Evolutionary conservation across 2,329 filamentous ascomycete species (phyloP).

Genomic region (Niveomyces coronatus): DNA sequence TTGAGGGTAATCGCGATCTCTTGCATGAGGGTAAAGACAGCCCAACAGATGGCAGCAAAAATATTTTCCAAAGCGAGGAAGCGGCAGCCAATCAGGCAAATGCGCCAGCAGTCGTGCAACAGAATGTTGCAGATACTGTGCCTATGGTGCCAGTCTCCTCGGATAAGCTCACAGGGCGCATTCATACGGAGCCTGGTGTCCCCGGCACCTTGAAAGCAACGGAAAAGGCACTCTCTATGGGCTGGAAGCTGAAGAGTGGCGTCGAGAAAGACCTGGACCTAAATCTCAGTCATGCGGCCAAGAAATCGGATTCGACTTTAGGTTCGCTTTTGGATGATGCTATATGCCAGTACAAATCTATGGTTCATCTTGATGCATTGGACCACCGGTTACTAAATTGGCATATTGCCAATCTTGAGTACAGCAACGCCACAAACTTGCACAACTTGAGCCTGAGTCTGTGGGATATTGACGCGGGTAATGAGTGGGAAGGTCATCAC

Average conservation of each 20-base stretch:
- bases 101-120: slow-evolving; percentile 42
- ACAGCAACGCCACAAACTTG: slow-evolving; percentile 87
- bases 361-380: slow-evolving; percentile 74
- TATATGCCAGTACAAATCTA: slow-evolving; percentile 74
- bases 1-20: slow-evolving; percentile 72
- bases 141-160: slow-evolving; percentile 54
- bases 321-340: slow-evolving; percentile 88
- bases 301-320: slow-evolving; percentile 58
- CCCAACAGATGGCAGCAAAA: slow-evolving; percentile 55
- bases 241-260: slow-evolving; percentile 64
- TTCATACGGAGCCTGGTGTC: slow-evolving; percentile 60
- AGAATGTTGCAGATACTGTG: slow-evolving; percentile 41
- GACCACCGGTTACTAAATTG: slow-evolving; percentile 91
- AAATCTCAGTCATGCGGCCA: slow-evolving; percentile 57
- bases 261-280: slow-evolving; percentile 56
- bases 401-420: slow-evolving; percentile 97
- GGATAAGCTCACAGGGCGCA: slow-evolving; percentile 60
- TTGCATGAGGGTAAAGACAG: slow-evolving; percentile 79
- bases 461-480: slow-evolving; percentile 96
- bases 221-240: slow-evolving; percentile 67
- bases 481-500: slow-evolving; percentile 93
- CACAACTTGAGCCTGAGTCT: slow-evolving; percentile 77
- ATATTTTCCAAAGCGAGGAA: slow-evolving; percentile 62
- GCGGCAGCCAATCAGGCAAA: slow-evolving; percentile 50
- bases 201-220: slow-evolving; percentile 63